Base-by-base conservation (phyloP, 441 rosid genomes). In the Populus tomentosa region DNA sequence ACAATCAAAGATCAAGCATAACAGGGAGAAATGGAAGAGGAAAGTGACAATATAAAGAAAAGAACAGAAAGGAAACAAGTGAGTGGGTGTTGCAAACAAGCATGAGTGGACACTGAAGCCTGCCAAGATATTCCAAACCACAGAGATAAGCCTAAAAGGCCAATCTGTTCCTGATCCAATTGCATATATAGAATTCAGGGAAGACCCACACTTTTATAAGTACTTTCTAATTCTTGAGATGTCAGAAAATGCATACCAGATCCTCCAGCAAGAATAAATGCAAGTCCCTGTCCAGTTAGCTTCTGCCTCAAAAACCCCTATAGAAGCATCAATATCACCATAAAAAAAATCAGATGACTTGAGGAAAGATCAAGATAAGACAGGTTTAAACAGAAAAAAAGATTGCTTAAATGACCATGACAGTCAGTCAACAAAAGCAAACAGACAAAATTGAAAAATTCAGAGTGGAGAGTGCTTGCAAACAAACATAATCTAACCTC, bases 301-400 rank as follows among this genome's bases (percentile, higher is more conserved):
- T 86, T 92, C 88, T 96, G 99, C 80, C 98, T 90, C 83, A 96
- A 86, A 88, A 94, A 90, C 65, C 88, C 96, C 99, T 96, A 75
- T 36, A 80, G 85, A 32, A 73, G 73, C 64, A 79, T 72, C 28
- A 67, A 69, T 35, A 80, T 70, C 53, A 18, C 63, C 68, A 56
- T 80, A 72, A 82, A 30, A 30, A 30, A 77, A 68, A 69, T 16
- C 78, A 59, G 30, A 77, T 62, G 59, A 56, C 18, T 62, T 20
- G 69, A 69, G 30, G 69, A 56, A 68, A 68, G 11, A 71, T 66
- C 78, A 2, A 18, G 61, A 61, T 56, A 30, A 10, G 56, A 76
- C 36, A 69, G n/a, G 63, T 53, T 14, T 30, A 30, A 30, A 30
- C 32, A 30, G 32, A 36, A 35, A 65, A 14, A 18, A 64, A 20